These are phyloP conservation scores for Trichosporon ovoides DNA, from an alignment of 1,284 basidiomycete genomes.

Conservation along the genomic window DNA sequence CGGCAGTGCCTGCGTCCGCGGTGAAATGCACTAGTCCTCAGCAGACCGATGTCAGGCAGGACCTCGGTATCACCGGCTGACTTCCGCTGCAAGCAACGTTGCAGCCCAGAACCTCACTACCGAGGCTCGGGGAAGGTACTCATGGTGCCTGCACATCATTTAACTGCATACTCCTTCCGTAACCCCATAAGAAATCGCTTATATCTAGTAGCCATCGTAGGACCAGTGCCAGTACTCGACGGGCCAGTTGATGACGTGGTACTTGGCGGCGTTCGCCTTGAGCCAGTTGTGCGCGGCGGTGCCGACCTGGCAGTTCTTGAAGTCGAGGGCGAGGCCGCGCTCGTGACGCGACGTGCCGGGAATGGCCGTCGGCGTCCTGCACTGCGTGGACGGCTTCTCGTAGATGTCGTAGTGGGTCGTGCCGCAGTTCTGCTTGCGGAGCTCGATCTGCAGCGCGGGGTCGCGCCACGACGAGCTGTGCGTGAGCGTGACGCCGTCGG, in stretches of 20 bases:
- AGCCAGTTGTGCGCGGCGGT: slow-evolving; percentile 4
- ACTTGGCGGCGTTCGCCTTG: background rate
- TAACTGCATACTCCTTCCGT: no score
- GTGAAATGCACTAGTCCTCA: no score
- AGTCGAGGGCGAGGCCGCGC: slow-evolving; percentile 13
- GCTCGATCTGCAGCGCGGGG: background rate
- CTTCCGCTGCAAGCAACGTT: no score
- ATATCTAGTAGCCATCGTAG: slow-evolving; percentile 11
- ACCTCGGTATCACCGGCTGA: no score
- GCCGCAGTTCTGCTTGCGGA: slow-evolving; percentile 10
- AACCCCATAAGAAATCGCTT: background rate
- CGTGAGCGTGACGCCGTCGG: background rate
- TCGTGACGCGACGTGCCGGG: slow-evolving; percentile 9
- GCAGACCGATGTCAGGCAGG: no score
- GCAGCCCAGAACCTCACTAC: no score
- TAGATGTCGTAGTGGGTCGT: slow-evolving; percentile 9
- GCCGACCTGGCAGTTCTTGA: background rate
- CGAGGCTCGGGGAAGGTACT: no score
- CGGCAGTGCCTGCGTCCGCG: no score
- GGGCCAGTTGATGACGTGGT: slow-evolving; percentile 3
- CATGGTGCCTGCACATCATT: no score
- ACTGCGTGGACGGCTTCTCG: slow-evolving; percentile 3
- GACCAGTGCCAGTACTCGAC: slow-evolving; percentile 12
- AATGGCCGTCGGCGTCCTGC: slow-evolving; percentile 1
- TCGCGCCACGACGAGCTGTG: slow-evolving; percentile 8